Evolutionary conservation across 345 rosid species (phyloP).

Genomic region (Dimocarpus longan): DNA sequence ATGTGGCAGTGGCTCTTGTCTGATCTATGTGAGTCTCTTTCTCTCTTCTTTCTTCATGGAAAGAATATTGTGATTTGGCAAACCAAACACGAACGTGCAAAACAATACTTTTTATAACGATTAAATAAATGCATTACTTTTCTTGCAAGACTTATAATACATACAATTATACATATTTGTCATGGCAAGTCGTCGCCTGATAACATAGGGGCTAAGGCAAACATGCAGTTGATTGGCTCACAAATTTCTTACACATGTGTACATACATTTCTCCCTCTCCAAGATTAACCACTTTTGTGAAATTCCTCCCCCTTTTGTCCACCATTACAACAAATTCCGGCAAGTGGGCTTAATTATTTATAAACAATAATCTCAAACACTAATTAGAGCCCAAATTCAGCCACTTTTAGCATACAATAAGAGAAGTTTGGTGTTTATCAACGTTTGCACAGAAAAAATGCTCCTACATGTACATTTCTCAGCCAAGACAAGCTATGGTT

Average conservation of each 20-base stretch:
- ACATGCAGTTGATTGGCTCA: background rate
- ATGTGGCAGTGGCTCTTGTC: background rate
- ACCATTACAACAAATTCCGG: background rate
- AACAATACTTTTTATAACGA: background rate
- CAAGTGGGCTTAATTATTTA: background rate
- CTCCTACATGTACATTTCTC: too few species aligned
- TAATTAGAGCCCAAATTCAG: too few species aligned
- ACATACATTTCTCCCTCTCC: background rate
- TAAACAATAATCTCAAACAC: background rate
- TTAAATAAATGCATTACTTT: constrained; percentile 29
- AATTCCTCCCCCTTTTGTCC: background rate
- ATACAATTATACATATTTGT: background rate
- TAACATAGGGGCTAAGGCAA: background rate
- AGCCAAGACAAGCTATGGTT: too few species aligned
- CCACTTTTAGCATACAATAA: too few species aligned
- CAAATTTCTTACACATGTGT: background rate
- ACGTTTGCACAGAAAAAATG: too few species aligned
- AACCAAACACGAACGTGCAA: constrained; percentile 33
- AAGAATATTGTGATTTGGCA: constrained; percentile 22
- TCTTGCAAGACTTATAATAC: constrained; percentile 38
- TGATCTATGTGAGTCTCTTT: background rate
- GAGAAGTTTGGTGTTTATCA: too few species aligned
- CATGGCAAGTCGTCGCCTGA: constrained; percentile 10
- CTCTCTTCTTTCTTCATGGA: background rate
- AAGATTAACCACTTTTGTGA: background rate